These are phyloP conservation scores for Citrullus amarus DNA, from an alignment of 306 rosid genomes.

Conservation along the genomic window DNA sequence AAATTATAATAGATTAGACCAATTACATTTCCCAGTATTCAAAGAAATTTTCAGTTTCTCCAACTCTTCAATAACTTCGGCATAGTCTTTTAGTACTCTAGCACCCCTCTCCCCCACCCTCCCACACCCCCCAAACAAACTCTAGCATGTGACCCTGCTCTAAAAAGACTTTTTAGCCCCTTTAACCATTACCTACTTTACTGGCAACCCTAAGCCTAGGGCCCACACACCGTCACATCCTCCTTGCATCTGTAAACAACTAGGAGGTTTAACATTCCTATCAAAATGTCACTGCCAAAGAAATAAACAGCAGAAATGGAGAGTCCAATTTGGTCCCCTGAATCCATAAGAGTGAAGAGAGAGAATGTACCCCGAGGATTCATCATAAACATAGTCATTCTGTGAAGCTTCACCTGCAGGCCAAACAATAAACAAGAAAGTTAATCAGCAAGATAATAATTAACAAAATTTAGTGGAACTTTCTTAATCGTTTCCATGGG, in stretches of 20 bases:
- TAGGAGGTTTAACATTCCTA: background rate
- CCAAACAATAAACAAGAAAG: slow-evolving; percentile 9
- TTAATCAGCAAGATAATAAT: slow-evolving; percentile 1
- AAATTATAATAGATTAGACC: background rate
- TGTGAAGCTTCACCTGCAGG: slow-evolving; percentile 36
- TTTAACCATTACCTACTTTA: background rate
- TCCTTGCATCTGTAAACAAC: background rate
- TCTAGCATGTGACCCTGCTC: background rate
- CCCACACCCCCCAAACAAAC: background rate
- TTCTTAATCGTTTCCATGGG: background rate
- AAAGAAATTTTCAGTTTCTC: background rate
- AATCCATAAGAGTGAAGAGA: background rate
- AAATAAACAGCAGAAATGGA: background rate
- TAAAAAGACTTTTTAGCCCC: background rate
- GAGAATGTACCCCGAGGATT: slow-evolving; percentile 47
- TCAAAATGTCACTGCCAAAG: background rate
- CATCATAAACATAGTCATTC: slow-evolving; percentile 50
- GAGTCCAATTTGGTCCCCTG: background rate
- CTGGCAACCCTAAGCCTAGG: background rate
- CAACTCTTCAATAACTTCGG: background rate
- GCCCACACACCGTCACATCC: background rate
- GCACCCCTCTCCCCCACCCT: background rate
- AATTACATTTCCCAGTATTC: background rate
- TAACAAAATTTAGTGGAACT: background rate
- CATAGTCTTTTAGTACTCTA: background rate